These are phyloP conservation scores for Lepidopterella palustris DNA, from an alignment of 495 filamentous ascomycete genomes.

Conservation along the genomic window DNA sequence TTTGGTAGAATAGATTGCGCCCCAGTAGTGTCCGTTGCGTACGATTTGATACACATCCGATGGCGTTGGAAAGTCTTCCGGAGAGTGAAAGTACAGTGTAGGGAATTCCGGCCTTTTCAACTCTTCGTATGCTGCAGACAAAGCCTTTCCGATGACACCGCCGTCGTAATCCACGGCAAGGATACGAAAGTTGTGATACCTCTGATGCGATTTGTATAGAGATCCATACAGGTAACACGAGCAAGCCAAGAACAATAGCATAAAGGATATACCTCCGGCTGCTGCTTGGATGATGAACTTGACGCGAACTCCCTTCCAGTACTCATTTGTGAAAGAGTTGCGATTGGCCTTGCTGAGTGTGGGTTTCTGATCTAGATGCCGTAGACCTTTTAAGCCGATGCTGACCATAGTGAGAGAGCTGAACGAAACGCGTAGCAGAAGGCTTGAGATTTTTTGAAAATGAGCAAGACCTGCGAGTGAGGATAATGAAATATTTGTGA, in stretches of 20 bases:
- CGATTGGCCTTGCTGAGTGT: constrained; percentile 3
- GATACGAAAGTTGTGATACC: constrained; percentile 11
- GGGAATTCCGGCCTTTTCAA: constrained; percentile 10
- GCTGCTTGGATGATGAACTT: constrained; percentile 12
- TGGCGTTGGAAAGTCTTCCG: constrained; percentile 17
- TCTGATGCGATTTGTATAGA: constrained; percentile 1
- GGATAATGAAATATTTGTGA: neutral
- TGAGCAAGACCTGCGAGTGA: neutral
- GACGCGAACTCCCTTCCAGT: constrained; percentile 11
- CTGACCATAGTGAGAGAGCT: neutral
- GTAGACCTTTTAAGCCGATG: neutral
- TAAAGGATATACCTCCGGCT: constrained; percentile 13
- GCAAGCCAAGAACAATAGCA: constrained; percentile 17
- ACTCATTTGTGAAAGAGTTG: constrained; percentile 2
- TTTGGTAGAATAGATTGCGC: constrained; percentile 4
- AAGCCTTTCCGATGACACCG: constrained; percentile 8
- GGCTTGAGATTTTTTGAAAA: neutral
- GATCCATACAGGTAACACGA: constrained; percentile 17
- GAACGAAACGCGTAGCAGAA: too few species aligned
- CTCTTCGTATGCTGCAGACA: constrained; percentile 8
- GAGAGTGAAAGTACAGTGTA: constrained; percentile 5
- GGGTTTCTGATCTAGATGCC: neutral
- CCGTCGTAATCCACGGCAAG: constrained; percentile 20
- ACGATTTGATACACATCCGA: constrained; percentile 15
- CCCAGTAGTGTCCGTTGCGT: constrained; percentile 14